phyloP scores from a whole-genome alignment of 371 early-diverging fungal genomes.

The Apophysomyces trapeziformis region DNA sequence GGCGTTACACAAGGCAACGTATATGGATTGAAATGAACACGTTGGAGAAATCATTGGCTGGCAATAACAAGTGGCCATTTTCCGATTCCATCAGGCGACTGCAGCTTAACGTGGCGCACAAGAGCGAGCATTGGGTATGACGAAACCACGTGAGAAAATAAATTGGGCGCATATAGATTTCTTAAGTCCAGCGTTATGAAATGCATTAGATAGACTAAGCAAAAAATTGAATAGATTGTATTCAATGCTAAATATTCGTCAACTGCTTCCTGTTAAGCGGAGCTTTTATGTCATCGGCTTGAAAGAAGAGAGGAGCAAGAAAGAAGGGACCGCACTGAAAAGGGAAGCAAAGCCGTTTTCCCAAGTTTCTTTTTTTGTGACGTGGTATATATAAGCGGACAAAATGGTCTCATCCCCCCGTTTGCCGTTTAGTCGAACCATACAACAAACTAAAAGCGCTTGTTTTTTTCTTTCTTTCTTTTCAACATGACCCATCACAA shows the following conservation, averaged over 20 bases:
- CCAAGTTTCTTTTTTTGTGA: constrained; percentile 6
- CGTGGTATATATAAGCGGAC: constrained; percentile 1
- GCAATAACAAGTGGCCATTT: not conserved
- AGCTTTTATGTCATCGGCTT: not conserved
- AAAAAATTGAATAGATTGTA: no score
- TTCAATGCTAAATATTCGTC: no score
- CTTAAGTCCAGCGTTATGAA: not conserved
- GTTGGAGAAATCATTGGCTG: not conserved
- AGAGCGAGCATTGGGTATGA: not conserved
- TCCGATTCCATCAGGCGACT: constrained; percentile 10
- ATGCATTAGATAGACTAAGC: not conserved
- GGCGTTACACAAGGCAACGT: not conserved
- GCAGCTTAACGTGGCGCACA: constrained; percentile 6
- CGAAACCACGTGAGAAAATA: constrained; percentile 1
- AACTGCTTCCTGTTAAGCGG: not conserved
- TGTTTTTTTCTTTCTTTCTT: not conserved
- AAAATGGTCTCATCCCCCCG: not conserved
- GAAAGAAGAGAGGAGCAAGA: not conserved
- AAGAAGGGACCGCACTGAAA: not conserved
- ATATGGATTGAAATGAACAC: not conserved
- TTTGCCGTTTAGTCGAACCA: constrained; percentile 7
- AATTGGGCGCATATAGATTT: not conserved
- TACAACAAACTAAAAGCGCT: no score
- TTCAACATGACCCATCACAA: constrained; percentile 4
- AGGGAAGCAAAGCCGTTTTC: not conserved